phyloP scores from a whole-genome alignment of 495 filamentous ascomycete species.

The Aspergillus affinis region DNA sequence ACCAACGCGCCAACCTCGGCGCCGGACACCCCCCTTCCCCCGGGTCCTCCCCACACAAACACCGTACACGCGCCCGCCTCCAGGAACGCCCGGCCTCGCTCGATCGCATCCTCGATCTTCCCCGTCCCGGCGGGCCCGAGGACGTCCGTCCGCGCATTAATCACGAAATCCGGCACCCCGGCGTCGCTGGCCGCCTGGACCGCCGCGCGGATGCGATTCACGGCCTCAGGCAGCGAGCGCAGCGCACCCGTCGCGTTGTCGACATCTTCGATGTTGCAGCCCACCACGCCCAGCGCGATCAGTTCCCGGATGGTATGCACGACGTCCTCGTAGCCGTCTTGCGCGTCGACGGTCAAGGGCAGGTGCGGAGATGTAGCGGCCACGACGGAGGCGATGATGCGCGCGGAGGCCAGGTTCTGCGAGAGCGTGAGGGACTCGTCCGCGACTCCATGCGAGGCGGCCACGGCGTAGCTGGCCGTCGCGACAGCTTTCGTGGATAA shows the following conservation, averaged over 20 bases:
- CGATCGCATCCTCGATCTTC: conserved; percentile 41
- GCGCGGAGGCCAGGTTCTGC: conserved; percentile 63
- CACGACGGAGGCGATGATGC: conserved; percentile 74
- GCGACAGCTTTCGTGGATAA: conserved; percentile 47
- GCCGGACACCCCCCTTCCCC: conserved; percentile 27
- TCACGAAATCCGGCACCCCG: conserved; percentile 48
- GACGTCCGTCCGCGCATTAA: conserved; percentile 50
- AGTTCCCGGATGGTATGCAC: conserved; percentile 37
- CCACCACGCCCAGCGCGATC: conserved; percentile 46
- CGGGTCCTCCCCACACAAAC: conserved; percentile 48
- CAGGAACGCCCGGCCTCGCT: conserved; percentile 44
- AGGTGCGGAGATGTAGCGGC: not conserved
- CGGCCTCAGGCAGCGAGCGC: conserved; percentile 33
- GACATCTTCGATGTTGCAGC: conserved; percentile 53
- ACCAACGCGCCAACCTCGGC: conserved; percentile 40
- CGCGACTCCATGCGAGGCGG: conserved; percentile 36
- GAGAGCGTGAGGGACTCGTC: conserved; percentile 45
- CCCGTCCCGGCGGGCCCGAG: conserved; percentile 26
- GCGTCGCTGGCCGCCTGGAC: conserved; percentile 32
- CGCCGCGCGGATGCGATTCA: conserved; percentile 35
- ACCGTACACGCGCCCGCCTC: conserved; percentile 46
- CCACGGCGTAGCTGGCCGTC: conserved; percentile 53
- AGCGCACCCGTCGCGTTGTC: conserved; percentile 32
- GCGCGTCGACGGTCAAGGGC: conserved; percentile 51
- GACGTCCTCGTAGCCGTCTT: conserved; percentile 50